Percentiles rank a stretch among this genome's conserved stretches.
These are phyloP conservation scores for Ganoderma leucocontextum DNA, from an alignment of 1,284 basidiomycete species.

Conservation along the genomic window DNA sequence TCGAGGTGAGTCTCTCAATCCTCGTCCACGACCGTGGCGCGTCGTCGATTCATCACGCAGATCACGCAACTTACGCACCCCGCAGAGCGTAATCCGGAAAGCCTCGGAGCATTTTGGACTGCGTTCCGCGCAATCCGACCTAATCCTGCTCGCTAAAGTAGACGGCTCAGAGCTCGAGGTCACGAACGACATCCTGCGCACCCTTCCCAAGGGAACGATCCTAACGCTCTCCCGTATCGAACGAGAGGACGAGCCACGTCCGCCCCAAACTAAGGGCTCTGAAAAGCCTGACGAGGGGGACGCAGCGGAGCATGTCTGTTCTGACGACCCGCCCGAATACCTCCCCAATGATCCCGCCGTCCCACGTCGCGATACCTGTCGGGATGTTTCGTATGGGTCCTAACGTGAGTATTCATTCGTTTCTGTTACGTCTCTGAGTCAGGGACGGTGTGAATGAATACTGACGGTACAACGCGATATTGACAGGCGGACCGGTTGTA, in stretches of 20 bases:
- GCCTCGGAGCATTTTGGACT: neutral
- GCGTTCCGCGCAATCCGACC: neutral
- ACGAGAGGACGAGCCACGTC: neutral
- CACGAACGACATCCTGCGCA: neutral
- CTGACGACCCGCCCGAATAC: neutral
- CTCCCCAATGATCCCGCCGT: neutral
- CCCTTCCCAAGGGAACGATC: neutral
- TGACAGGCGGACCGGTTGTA: neutral
- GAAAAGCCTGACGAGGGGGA: neutral
- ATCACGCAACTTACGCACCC: too few relatives aligned
- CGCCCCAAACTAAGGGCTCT: too few relatives aligned
- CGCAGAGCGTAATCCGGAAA: neutral
- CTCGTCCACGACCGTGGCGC: neutral
- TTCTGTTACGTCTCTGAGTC: neutral
- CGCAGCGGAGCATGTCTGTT: neutral
- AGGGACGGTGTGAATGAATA: neutral
- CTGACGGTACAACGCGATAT: neutral
- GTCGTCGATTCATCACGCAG: too few relatives aligned
- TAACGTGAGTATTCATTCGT: neutral
- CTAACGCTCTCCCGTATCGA: neutral
- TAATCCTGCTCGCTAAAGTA: neutral
- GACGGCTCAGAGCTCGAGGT: neutral
- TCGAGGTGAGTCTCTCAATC: neutral
- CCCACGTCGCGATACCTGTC: neutral
- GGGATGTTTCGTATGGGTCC: neutral